phyloP scores from a whole-genome alignment of 2,329 filamentous ascomycete genomes.

The Plectosphaerella cucumerina region DNA sequence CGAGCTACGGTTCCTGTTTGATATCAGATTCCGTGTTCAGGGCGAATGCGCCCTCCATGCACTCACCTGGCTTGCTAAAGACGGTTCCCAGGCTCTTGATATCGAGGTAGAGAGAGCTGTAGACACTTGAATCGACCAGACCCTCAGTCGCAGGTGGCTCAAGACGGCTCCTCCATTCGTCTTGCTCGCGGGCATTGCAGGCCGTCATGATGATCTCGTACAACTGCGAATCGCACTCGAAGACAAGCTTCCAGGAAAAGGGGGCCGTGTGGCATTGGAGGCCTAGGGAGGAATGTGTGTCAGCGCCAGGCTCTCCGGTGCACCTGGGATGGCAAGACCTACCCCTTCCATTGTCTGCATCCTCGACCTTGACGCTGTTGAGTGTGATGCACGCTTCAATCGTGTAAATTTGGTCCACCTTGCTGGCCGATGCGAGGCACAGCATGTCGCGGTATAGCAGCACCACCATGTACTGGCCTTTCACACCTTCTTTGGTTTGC shows the following conservation, averaged over 20 bases:
- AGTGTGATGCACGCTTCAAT: constrained; percentile 72
- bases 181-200: constrained; percentile 75
- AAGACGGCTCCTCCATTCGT: constrained; percentile 73
- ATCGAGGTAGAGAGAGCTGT: constrained; percentile 62
- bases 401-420: constrained; percentile 63
- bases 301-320: constrained; percentile 7
- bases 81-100: constrained; percentile 72
- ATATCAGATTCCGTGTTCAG: not conserved
- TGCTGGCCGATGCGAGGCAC: constrained; percentile 66
- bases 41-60: not conserved
- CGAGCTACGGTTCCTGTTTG: constrained; percentile 56
- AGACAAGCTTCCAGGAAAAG: constrained; percentile 88
- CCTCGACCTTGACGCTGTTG: constrained; percentile 61
- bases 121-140: constrained; percentile 33
- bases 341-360: constrained; percentile 73
- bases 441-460: constrained; percentile 79
- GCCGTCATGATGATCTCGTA: constrained; percentile 87
- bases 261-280: constrained; percentile 82
- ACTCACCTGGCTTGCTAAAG: constrained; percentile 65
- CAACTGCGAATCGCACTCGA: constrained; percentile 70
- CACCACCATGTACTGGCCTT: constrained; percentile 80
- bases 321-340: constrained; percentile 18
- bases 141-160: constrained; percentile 44
- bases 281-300: constrained; percentile 50
- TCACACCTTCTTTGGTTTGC: constrained; percentile 62